phyloP scores from a whole-genome alignment of 208 protist species.

The Leishmania braziliensis region DNA sequence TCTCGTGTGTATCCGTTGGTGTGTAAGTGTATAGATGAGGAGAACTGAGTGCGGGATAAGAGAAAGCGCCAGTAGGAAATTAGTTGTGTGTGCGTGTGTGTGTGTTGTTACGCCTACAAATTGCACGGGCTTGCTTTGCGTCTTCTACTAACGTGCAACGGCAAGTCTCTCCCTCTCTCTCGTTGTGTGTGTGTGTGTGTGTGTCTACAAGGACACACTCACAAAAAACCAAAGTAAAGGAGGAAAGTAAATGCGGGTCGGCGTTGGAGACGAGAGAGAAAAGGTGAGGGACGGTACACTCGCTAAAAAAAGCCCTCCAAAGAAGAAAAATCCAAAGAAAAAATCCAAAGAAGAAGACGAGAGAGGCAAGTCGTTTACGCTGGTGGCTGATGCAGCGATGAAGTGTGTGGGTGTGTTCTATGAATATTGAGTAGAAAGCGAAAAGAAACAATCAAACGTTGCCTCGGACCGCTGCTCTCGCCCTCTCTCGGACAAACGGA shows the following conservation, averaged over 20 bases:
- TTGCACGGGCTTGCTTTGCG: not conserved
- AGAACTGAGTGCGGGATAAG: not conserved
- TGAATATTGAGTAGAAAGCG: not conserved
- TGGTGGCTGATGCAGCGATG: not conserved
- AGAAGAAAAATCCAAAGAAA: conserved; percentile 13
- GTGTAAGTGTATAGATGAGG: not conserved
- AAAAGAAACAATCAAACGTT: not conserved
- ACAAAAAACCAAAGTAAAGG: not conserved
- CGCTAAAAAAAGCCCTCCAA: not conserved
- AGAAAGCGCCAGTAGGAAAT: not conserved
- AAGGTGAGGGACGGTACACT: not conserved
- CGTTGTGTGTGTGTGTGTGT: conserved; percentile 2
- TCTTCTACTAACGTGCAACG: not conserved
- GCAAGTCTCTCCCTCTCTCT: not conserved
- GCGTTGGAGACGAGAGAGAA: not conserved
- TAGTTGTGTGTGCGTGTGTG: not conserved
- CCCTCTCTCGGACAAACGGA: not conserved
- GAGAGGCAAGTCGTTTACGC: not conserved
- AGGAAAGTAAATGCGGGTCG: not conserved
- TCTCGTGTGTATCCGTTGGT: conserved; percentile 14
- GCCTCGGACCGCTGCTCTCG: not conserved
- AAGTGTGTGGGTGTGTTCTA: not conserved
- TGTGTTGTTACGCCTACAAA: not conserved
- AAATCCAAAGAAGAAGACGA: not conserved
- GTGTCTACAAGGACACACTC: not conserved